Evolutionary conservation across 495 filamentous ascomycete species (phyloP), one percentile per base, ranked within the genome.

Genomic region (Chaetomium cochliodes): DNA sequence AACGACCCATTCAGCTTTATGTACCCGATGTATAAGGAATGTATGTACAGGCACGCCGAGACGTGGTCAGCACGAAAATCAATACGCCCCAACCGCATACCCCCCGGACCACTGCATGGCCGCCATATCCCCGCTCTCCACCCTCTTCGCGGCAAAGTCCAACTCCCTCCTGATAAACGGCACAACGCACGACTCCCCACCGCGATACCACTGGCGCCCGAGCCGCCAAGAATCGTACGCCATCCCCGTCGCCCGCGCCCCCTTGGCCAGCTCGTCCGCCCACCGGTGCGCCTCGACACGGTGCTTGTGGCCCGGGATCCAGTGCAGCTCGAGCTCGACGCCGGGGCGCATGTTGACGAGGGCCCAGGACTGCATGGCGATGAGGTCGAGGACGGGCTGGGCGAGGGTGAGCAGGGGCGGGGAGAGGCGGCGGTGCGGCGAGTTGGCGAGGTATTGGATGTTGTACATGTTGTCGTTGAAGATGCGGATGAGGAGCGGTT

Each of bases 401-500:
- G 41, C 41, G 5, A 44, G 41, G 13, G 41, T 44, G 41, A 44
- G 13, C 13, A 44, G 16, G 16, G 16, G 13, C 13, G 13, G 13
- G 13, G 13, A 1, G 41, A 44, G 41, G 5, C 18, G 41, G 5
- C 41, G 41, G 13, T 4, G 5, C 13, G 13, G 2, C 13, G 13
- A 16, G 41, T 1, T 15, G 41, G 13, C 13, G 13, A 58, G 13
- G 16, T 47, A 58, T 13, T 46, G 11, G 3, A 58, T 5, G 25
- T 58, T 58, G 25, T 7, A 30, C 56, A 46, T 46, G 25, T 47
- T 44, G 56, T 58, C 56, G 56, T 58, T 58, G 41, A 58, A 58
- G 23, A 58, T 47, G 4, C 33, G 41, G 13, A 58, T 22, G 15
- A n/a, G 11, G 6, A 50, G 4, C 0, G 22, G 30, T 18, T 22